Base-by-base conservation (phyloP, 2,329 filamentous ascomycete genomes). In the Madurella mycetomatis region DNA sequence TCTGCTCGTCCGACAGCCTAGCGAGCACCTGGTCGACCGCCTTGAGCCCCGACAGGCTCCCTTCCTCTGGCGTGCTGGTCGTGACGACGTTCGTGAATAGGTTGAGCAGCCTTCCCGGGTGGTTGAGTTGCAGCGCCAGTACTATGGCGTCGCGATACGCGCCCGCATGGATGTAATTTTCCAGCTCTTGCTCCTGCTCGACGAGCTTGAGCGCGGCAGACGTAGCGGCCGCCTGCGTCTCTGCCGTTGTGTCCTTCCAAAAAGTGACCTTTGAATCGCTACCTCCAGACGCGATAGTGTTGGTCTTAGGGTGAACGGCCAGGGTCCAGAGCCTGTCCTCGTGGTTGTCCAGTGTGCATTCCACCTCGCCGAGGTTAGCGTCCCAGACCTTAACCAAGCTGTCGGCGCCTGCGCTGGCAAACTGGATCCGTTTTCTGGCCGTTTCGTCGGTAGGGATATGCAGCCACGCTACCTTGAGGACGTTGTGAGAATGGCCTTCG, bases 311-410 rank as follows among this genome's bases (percentile, higher is more conserved):
- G 68, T 92, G 80, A 11, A 90, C 83, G 4, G 90, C 83, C 16
- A 97, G 76, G 0, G 91, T 91, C 92, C 92, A 96, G 1, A 97
- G 92, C 54, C 94, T 84, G 72, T 99, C 94, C 64, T 91, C 91
- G 70, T 99, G 94, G 72, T 97, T 97, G 72, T 99, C 94, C 4
- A 99, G 80, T 0, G 94, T 99, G 60, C 88, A 87, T 62, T 92
- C 90, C 2, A 85, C 79, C 70, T 97, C 94, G 45, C 92, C 91
- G 1, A 81, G 85, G 66, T 87, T 87, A 12, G 88, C 87, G 63
- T 96, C 90, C 94, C 94, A 99, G 32, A 99, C 84, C 72, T 97
- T 99, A 55, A 99, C 91, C 3, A 99, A 80, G 1, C 94, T 94
- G 70, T 99, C 95, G 55, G 91, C 92, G 40, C 89, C 94, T 13